Percentiles rank a stretch among this genome's conserved stretches.
Conservation (phyloP, 148 eudicot genomes). For the Chenopodium formosanum region DNA sequence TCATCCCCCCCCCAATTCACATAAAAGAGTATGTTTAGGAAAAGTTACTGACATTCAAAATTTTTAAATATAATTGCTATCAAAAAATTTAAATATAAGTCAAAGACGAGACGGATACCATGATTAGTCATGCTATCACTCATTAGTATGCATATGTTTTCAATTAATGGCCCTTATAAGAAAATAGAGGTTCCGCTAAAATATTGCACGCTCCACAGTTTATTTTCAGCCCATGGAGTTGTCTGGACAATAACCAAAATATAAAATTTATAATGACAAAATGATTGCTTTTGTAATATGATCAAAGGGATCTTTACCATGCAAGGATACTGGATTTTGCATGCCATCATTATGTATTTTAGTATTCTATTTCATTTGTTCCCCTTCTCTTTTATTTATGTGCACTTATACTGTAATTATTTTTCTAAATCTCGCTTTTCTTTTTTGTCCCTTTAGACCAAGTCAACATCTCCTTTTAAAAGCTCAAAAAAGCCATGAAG, state of each 20-base stretch:
- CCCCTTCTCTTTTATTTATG: background rate
- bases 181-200: too few species aligned
- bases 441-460: constrained; percentile 32
- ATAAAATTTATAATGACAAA: background rate
- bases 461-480: constrained; percentile 38
- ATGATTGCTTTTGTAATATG: background rate
- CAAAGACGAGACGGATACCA: too few species aligned
- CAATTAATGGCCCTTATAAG: too few species aligned
- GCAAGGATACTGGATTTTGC: constrained; percentile 7
- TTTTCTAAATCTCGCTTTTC: constrained; percentile 27
- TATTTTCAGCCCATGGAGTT: too few species aligned
- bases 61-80: too few species aligned
- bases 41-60: too few species aligned
- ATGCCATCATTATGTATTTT: background rate
- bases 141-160: too few species aligned
- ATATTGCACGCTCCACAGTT: too few species aligned
- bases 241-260: background rate
- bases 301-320: constrained; percentile 9
- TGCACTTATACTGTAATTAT: constrained; percentile 13
- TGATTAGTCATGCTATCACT: background rate
- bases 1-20: too few species aligned
- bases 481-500: constrained; percentile 6
- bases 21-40: too few species aligned
- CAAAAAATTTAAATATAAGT: too few species aligned
- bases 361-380: background rate